A percentile compares a stretch with the other conserved stretches of the same genome.
These are phyloP conservation scores for Blastomyces parvus DNA, from an alignment of 2,329 filamentous ascomycete genomes.

Conservation along the genomic window DNA sequence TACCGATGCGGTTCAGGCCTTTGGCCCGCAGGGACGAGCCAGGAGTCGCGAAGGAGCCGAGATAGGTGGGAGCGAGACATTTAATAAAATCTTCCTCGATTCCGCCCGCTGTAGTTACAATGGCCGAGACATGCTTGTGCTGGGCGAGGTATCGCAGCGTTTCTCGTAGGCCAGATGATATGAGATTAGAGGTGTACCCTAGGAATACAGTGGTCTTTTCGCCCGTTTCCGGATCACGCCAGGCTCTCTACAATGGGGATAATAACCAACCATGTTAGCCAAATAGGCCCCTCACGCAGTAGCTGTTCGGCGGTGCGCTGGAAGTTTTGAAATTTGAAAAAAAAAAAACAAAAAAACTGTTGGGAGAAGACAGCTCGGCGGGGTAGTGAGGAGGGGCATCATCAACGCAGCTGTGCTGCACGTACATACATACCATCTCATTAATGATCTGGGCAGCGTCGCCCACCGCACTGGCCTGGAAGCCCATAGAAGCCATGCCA, in stretches of 20 bases:
- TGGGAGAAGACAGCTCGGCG: no score
- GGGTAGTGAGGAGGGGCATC: not conserved
- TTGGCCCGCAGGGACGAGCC: conserved; percentile 71
- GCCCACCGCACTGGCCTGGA: conserved; percentile 69
- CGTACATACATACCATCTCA: no score
- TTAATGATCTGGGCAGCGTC: conserved; percentile 90
- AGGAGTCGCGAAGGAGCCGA: conserved; percentile 70
- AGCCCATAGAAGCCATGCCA: conserved; percentile 78
- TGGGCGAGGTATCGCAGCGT: conserved; percentile 87
- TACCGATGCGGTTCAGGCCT: conserved; percentile 92
- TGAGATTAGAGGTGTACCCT: conserved; percentile 94
- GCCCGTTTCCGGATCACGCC: conserved; percentile 68
- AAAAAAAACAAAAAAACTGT: no score
- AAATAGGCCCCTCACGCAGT: not conserved
- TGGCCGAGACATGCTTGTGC: conserved; percentile 82
- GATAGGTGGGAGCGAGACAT: conserved; percentile 87
- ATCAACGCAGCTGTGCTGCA: no score
- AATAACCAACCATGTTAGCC: not conserved
- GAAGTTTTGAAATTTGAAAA: not conserved
- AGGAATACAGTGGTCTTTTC: conserved; percentile 87
- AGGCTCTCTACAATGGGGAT: conserved; percentile 52
- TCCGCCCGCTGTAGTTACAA: conserved; percentile 91
- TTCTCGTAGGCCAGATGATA: conserved; percentile 87
- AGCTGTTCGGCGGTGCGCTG: not conserved
- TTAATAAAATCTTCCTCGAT: conserved; percentile 98